These are phyloP conservation scores for Clitopilus passeckerianus DNA, from an alignment of 768 basidiomycete species.

Conservation along the genomic window DNA sequence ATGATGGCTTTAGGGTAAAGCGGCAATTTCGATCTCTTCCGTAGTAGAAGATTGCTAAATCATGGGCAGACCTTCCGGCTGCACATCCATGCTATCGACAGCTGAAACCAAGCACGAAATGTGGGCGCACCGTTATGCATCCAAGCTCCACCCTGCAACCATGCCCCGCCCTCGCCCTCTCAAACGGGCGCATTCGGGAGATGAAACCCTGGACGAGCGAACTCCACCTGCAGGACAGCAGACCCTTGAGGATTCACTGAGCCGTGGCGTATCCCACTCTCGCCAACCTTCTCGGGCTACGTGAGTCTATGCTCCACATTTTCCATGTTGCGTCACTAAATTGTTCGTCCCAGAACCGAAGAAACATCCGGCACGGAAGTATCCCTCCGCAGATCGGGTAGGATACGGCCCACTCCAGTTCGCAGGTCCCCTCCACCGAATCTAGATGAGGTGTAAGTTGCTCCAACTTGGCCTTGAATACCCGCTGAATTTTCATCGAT, in stretches of 20 bases:
- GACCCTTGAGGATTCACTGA: conserved; percentile 2
- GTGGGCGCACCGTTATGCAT: not conserved
- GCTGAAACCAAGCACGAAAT: not conserved
- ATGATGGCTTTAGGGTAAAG: not conserved
- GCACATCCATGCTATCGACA: not conserved
- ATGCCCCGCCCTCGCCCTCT: not conserved
- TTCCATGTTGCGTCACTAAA: too few species aligned
- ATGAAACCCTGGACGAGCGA: conserved; percentile 5
- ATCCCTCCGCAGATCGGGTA: not conserved
- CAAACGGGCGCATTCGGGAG: conserved; percentile 5
- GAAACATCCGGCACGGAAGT: not conserved
- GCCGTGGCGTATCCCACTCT: not conserved
- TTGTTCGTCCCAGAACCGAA: not conserved
- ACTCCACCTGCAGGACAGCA: conserved; percentile 4
- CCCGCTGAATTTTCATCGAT: not conserved
- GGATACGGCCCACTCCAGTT: not conserved
- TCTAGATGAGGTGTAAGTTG: conserved; percentile 61
- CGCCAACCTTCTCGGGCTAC: conserved; percentile 6
- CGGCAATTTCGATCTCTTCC: not conserved
- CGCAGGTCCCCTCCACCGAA: conserved; percentile 20
- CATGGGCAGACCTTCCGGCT: too few species aligned
- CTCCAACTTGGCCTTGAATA: not conserved
- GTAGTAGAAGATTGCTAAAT: too few species aligned
- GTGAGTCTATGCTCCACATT: not conserved
- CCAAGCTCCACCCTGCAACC: not conserved